A percentile compares a stretch with the other conserved stretches of the same genome.
Evolutionary conservation across 495 filamentous ascomycete species (phyloP).

Genomic region (Umbilicaria muhlenbergii): DNA sequence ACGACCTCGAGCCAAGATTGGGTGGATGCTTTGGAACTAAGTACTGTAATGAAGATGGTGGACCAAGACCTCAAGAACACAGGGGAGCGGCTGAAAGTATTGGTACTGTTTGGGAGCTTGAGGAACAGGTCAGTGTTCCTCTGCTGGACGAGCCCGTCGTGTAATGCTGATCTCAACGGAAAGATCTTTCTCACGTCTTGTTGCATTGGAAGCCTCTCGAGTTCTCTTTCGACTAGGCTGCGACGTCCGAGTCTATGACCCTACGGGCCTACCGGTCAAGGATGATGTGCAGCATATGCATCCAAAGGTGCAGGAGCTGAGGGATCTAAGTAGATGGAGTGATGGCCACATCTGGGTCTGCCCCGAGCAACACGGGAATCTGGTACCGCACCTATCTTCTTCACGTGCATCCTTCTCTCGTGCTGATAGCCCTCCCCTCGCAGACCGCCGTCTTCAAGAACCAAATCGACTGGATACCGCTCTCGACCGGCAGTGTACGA

Average conservation of each 20-base stretch:
- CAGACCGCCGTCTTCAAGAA: slow-evolving; percentile 60
- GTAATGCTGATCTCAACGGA: neutral
- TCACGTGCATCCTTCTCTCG: neutral
- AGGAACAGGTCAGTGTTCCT: slow-evolving; percentile 22
- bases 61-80: slow-evolving; percentile 25
- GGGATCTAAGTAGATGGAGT: slow-evolving; percentile 47
- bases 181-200: slow-evolving; percentile 44
- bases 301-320: slow-evolving; percentile 49
- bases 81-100: slow-evolving; percentile 36
- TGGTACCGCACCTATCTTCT: slow-evolving; percentile 25
- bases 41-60: slow-evolving; percentile 36
- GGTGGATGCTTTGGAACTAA: slow-evolving; percentile 39
- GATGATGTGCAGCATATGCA: slow-evolving; percentile 30
- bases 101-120: slow-evolving; percentile 50
- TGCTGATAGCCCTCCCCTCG: neutral
- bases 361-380: slow-evolving; percentile 55
- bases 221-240: slow-evolving; percentile 53
- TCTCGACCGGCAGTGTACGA: slow-evolving; percentile 44
- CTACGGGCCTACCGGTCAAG: slow-evolving; percentile 33
- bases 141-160: neutral
- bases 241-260: slow-evolving; percentile 52
- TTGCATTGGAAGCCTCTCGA: slow-evolving; percentile 43
- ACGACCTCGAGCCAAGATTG: slow-evolving; percentile 29
- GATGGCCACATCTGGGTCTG: slow-evolving; percentile 57
- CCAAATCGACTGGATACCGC: slow-evolving; percentile 62